Percentiles rank a stretch among this genome's conserved stretches.
These are phyloP conservation scores for Silene vulgaris DNA, from an alignment of 179 eudicot species.

Conservation along the genomic window DNA sequence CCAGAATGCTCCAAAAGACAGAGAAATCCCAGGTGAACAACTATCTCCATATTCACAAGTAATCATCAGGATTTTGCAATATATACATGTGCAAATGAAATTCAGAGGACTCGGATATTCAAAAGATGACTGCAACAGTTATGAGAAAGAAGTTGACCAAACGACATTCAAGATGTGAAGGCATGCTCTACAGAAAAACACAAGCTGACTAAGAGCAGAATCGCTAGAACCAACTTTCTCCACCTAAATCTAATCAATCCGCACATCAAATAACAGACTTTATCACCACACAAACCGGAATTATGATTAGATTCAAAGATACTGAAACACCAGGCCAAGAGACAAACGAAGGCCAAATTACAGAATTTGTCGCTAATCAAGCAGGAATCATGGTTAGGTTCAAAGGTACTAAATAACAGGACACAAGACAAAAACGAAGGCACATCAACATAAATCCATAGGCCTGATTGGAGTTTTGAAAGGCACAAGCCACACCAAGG, in stretches of 20 bases:
- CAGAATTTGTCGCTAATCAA: too few relatives aligned
- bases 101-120: neutral
- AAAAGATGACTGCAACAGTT: neutral
- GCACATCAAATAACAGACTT: neutral
- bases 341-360: too few relatives aligned
- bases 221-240: neutral
- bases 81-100: neutral
- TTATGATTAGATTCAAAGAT: too few relatives aligned
- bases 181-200: neutral
- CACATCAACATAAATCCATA: neutral
- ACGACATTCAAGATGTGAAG: neutral
- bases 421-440: neutral
- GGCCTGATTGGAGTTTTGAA: neutral
- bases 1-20: neutral
- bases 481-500: neutral
- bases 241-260: neutral
- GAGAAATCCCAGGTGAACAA: neutral
- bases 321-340: too few relatives aligned
- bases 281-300: neutral
- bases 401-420: neutral
- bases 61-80: neutral
- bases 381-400: too few relatives aligned
- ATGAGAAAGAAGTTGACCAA: neutral
- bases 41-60: neutral
- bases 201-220: neutral